Base-by-base conservation (phyloP, 2,329 filamentous ascomycete genomes). In the Alternaria ethzedia region DNA sequence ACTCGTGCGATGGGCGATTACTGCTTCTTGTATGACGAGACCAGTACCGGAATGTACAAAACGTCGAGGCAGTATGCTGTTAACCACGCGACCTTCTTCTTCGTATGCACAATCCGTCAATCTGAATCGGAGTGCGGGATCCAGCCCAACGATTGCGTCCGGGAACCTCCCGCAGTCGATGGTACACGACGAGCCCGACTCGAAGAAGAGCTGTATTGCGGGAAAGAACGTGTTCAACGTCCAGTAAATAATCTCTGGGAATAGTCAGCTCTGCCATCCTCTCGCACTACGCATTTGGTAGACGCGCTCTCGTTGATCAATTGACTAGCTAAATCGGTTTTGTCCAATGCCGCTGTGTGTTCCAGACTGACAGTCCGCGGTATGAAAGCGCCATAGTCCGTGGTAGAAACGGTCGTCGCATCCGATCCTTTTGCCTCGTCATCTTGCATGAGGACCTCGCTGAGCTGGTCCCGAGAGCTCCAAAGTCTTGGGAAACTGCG, bases 201-300 rank as follows among this genome's bases (percentile, higher is more conserved):
- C 70, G 54, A 76, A 76, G 60, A 75, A 77, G 17, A 77, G 60
- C 56, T 77, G 75, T 0, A 78, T 46, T n/a, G 67, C 66, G 1
- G 74, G 68, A 54, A 75, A 75, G 67, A 77, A 75, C 0, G 70
- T 75, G 36, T 75, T 74, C 63, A 76, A 51, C 7, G 61, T 69
- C 74, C 73, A 78, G 47, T 72, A 65, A 7, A 70, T 41, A 36
- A 76, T 75, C 21, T 59, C 74, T 77, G 44, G 3, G 8, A 11
- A 11, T 26, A 11, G 54, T 67, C 21, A 66, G 54, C 57, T 41
- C 20, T 52, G 10, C 13, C 28, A 7, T 52, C 20, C 28, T 51
- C 12, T 32, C 23, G 21, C 17, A 32, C 13, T 26, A 1, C 15
- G 8, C 44, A 20, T 36, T 23, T 7, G 7, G 25, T 1, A 51